These are phyloP conservation scores for Kentomonas sorsogonicus DNA, from an alignment of 208 protist species.

Conservation along the genomic window DNA sequence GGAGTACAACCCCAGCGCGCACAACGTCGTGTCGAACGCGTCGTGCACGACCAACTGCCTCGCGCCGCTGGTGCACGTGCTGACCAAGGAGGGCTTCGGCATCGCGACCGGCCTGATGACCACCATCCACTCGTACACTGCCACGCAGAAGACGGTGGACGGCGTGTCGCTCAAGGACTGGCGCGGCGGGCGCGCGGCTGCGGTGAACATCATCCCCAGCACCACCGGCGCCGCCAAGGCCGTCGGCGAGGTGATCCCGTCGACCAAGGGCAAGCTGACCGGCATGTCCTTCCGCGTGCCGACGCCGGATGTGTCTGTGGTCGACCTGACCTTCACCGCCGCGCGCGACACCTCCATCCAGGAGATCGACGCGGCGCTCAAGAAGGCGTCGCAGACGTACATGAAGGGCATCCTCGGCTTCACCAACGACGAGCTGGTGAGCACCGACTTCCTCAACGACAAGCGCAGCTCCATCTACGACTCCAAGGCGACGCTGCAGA, in stretches of 20 bases:
- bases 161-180: conserved; percentile 97
- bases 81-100: conserved; percentile 95
- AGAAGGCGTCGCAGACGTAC: conserved; percentile 84
- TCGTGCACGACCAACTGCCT: conserved; percentile 99
- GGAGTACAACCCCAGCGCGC: conserved; percentile 70
- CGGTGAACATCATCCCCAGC: conserved; percentile 99
- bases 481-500: conserved; percentile 94
- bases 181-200: conserved; percentile 94
- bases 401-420: conserved; percentile 97
- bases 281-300: conserved; percentile 99
- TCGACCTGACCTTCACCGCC: conserved; percentile 96
- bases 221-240: conserved; percentile 99
- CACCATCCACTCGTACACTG: conserved; percentile 98
- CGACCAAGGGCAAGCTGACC: conserved; percentile 85
- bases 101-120: conserved; percentile 98
- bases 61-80: conserved; percentile 96
- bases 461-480: conserved; percentile 97
- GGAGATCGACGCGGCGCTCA: conserved; percentile 95
- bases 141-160: conserved; percentile 98
- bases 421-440: conserved; percentile 98
- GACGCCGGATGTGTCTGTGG: conserved; percentile 97
- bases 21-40: conserved; percentile 96
- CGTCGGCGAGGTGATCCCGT: conserved; percentile 95
- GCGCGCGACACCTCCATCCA: conserved; percentile 92
- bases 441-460: conserved; percentile 96